phyloP scores from a whole-genome alignment of 2,329 filamentous ascomycete genomes.

The Ceratocystis papillata region DNA sequence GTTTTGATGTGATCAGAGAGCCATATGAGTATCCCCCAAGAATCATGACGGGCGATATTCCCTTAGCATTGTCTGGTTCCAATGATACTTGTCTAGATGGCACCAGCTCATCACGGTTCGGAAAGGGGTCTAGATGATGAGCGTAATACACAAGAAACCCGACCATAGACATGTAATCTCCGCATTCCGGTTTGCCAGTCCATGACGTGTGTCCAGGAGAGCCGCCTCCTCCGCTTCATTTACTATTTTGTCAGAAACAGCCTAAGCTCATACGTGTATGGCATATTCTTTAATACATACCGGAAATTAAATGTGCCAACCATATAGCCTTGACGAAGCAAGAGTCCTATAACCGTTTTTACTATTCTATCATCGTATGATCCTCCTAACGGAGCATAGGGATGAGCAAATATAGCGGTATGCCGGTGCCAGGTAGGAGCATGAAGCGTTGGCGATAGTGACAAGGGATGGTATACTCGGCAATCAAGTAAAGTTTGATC shows the following conservation, averaged over 20 bases:
- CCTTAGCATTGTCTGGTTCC: not conserved
- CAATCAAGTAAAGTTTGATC: constrained; percentile 68
- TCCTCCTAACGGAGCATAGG: constrained; percentile 80
- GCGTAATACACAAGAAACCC: constrained; percentile 70
- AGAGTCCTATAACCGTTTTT: constrained; percentile 48
- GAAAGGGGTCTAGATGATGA: constrained; percentile 42
- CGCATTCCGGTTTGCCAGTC: constrained; percentile 69
- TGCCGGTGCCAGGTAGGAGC: constrained; percentile 38
- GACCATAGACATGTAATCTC: constrained; percentile 73
- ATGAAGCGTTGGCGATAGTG: constrained; percentile 32
- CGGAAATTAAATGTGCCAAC: constrained; percentile 89
- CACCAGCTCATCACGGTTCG: constrained; percentile 17
- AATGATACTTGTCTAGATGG: not conserved
- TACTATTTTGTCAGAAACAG: not conserved
- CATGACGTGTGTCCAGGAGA: constrained; percentile 76
- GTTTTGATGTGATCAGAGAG: constrained; percentile 63
- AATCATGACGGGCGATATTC: constrained; percentile 37
- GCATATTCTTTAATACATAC: constrained; percentile 29
- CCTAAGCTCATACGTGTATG: constrained; percentile 7
- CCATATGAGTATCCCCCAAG: constrained; percentile 86
- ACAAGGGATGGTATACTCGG: constrained; percentile 64
- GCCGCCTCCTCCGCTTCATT: constrained; percentile 57
- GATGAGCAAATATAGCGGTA: constrained; percentile 66
- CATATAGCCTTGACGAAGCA: constrained; percentile 60
- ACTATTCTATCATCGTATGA: constrained; percentile 75